Evolutionary conservation across 106 monocot genomes (phyloP).

Genomic region (Hemerocallis citrina): DNA sequence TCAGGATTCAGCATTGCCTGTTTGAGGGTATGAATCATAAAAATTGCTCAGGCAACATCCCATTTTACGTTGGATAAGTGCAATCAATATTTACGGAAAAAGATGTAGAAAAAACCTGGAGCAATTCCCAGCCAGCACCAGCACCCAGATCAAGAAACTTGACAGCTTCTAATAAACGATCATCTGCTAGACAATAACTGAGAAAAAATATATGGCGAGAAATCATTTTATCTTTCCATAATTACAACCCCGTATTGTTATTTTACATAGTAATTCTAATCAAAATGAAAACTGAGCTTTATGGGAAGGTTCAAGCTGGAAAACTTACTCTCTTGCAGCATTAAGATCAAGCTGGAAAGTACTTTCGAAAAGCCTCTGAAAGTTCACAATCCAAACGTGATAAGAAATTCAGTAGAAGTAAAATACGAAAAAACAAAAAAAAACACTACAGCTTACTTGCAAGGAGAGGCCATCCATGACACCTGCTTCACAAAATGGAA

Average conservation of each 20-base stretch:
- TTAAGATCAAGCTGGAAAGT: conserved; percentile 89
- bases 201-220: neutral
- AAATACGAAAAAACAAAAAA: neutral
- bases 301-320: neutral
- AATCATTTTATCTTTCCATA: neutral
- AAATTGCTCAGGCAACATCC: too few relatives aligned
- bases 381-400: conserved; percentile 2
- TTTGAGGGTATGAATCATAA: too few relatives aligned
- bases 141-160: conserved; percentile 82
- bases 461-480: conserved; percentile 78
- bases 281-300: too few relatives aligned
- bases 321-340: conserved; percentile 89
- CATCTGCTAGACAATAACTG: conserved; percentile 95
- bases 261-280: too few relatives aligned
- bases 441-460: conserved; percentile 48
- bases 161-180: conserved; percentile 77
- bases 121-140: conserved; percentile 87
- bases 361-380: conserved; percentile 82
- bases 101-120: conserved; percentile 47
- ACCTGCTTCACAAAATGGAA: conserved; percentile 89
- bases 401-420: neutral
- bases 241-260: too few relatives aligned
- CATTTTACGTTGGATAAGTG: too few relatives aligned
- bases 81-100: neutral
- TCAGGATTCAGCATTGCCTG: conserved; percentile 93